Conservation (phyloP, 2,329 filamentous ascomycete genomes). For the Colletotrichum sp. region DNA sequence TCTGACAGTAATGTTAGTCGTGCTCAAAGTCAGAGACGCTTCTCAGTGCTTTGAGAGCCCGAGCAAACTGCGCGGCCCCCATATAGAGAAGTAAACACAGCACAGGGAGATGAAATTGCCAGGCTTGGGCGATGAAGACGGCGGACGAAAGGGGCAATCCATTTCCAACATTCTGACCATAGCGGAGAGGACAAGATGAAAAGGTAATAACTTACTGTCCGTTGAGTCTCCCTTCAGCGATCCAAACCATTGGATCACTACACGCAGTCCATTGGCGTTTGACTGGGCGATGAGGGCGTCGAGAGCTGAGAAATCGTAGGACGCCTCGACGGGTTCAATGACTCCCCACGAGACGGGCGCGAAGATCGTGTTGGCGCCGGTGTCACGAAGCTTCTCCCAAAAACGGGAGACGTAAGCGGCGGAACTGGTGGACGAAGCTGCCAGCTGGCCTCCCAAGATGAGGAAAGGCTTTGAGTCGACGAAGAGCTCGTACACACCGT, state of each 20-base stretch:
- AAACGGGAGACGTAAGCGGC: conserved; percentile 26
- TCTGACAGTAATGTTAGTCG: not conserved
- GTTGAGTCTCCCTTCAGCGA: not conserved
- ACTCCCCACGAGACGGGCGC: conserved; percentile 34
- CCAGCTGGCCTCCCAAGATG: conserved; percentile 33
- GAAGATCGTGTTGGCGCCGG: conserved; percentile 34
- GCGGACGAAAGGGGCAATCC: not conserved
- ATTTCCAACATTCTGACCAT: too few species aligned
- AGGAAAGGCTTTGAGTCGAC: conserved; percentile 33
- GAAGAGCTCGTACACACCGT: conserved; percentile 29
- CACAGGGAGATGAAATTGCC: not conserved
- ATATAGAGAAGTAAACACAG: not conserved
- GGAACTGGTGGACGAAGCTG: conserved; percentile 29
- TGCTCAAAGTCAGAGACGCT: not conserved
- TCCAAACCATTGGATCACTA: not conserved
- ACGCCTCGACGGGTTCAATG: conserved; percentile 33
- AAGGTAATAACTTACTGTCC: not conserved
- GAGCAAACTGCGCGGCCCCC: not conserved
- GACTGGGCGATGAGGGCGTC: conserved; percentile 28
- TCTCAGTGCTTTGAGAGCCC: not conserved
- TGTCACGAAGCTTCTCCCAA: conserved; percentile 26
- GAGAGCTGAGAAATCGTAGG: conserved; percentile 30
- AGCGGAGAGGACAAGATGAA: not conserved
- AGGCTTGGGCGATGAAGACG: not conserved
- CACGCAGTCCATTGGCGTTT: conserved; percentile 11